Conservation (phyloP, 139 green algal species). For the Coelastrella sp. region DNA sequence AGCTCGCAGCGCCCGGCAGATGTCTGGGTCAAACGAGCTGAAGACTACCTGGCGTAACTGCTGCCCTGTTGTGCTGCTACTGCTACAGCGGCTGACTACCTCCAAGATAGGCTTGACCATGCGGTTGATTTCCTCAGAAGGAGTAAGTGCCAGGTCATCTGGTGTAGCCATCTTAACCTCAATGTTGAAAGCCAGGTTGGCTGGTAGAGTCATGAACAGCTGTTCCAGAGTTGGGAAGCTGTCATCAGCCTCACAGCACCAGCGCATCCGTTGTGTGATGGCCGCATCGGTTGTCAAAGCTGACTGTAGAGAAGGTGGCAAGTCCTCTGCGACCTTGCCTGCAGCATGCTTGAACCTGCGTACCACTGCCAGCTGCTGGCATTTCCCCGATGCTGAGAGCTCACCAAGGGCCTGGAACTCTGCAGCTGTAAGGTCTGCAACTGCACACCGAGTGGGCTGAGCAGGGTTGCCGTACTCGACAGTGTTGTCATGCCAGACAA, state of each 20-base stretch:
- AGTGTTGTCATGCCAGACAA: slow-evolving; percentile 90
- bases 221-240: slow-evolving; percentile 80
- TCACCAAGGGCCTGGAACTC: slow-evolving; percentile 74
- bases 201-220: slow-evolving; percentile 71
- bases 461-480: slow-evolving; percentile 62
- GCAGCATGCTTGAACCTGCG: slow-evolving; percentile 34
- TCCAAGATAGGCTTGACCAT: slow-evolving; percentile 57
- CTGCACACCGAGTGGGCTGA: slow-evolving; percentile 41
- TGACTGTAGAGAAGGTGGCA: neutral
- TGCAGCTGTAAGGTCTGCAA: slow-evolving; percentile 72
- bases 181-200: slow-evolving; percentile 82
- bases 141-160: slow-evolving; percentile 62
- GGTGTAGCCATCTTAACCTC: slow-evolving; percentile 90
- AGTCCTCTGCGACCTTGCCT: neutral
- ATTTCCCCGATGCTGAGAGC: neutral
- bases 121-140: slow-evolving; percentile 70
- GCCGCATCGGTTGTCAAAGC: neutral
- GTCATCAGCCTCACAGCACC: slow-evolving; percentile 74
- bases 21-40: slow-evolving; percentile 89
- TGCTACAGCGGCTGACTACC: slow-evolving; percentile 10
- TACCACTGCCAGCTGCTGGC: slow-evolving; percentile 37
- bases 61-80: neutral
- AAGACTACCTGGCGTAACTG: slow-evolving; percentile 82
- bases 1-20: slow-evolving; percentile 68
- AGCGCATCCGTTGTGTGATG: slow-evolving; percentile 27